Evolutionary conservation across 768 basidiomycete genomes (phyloP).

Genomic region (Mrakia gelida): DNA sequence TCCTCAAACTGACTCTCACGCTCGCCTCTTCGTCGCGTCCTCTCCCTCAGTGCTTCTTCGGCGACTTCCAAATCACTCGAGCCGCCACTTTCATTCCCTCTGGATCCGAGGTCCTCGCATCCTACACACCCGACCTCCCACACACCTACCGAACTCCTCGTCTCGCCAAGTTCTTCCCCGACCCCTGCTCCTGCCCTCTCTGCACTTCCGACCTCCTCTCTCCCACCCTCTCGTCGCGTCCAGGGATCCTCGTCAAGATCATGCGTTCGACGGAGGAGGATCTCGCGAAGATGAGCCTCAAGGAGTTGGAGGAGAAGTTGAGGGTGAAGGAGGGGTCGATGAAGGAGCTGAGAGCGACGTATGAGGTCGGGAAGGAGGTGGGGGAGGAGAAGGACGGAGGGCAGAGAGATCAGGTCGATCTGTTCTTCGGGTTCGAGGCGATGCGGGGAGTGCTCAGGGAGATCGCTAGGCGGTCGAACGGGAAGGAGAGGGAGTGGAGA

Average conservation of each 20-base stretch:
- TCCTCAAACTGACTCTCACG: neutral
- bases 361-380: neutral
- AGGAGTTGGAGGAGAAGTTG: neutral
- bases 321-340: neutral
- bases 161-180: conserved; percentile 21
- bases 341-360: conserved; percentile 21
- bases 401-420: conserved; percentile 8
- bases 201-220: conserved; percentile 18
- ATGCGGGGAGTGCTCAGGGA: conserved; percentile 3
- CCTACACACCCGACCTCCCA: conserved; percentile 30
- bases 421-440: conserved; percentile 18
- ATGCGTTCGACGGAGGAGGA: neutral
- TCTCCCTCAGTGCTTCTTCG: conserved; percentile 25
- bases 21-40: no score
- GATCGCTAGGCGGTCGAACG: conserved; percentile 1
- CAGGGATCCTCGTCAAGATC: conserved; percentile 8
- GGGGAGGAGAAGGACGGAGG: neutral
- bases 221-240: conserved; percentile 7
- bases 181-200: conserved; percentile 20
- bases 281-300: neutral
- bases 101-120: conserved; percentile 20
- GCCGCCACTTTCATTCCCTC: conserved; percentile 8
- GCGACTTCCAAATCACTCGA: conserved; percentile 24
- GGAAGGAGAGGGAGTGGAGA: conserved; percentile 8
- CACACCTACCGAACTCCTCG: conserved; percentile 24